Evolutionary conservation across 2,329 filamentous ascomycete genomes (phyloP).

Genomic region (Diaporthe australafricana): DNA sequence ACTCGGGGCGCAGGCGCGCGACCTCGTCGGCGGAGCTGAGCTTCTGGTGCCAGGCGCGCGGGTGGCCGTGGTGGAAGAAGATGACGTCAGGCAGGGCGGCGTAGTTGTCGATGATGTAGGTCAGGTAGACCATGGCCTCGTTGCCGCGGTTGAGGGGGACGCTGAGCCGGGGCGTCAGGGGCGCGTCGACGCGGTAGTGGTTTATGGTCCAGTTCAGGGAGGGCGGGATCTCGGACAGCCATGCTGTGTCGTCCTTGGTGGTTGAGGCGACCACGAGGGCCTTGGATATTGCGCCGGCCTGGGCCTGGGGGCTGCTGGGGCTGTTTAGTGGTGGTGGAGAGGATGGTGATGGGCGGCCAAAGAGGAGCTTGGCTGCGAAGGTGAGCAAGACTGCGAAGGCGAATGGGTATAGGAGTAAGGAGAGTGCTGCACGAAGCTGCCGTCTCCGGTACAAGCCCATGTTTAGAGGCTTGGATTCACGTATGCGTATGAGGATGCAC

Average conservation of each 20-base stretch:
- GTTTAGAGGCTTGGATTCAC: background rate
- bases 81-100: slow-evolving; percentile 67
- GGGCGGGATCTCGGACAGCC: slow-evolving; percentile 35
- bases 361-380: slow-evolving; percentile 33
- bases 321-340: background rate
- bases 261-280: slow-evolving; percentile 40
- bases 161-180: slow-evolving; percentile 37
- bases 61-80: slow-evolving; percentile 70
- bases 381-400: slow-evolving; percentile 37
- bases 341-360: background rate
- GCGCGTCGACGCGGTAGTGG: slow-evolving; percentile 42
- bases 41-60: slow-evolving; percentile 68
- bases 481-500: background rate
- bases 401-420: slow-evolving; percentile 38
- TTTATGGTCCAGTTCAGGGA: slow-evolving; percentile 39
- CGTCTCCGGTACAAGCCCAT: slow-evolving; percentile 36
- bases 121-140: slow-evolving; percentile 72
- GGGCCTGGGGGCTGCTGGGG: background rate
- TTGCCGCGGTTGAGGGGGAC: slow-evolving; percentile 55
- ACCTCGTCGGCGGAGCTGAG: slow-evolving; percentile 62
- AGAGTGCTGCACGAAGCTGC: slow-evolving; percentile 37
- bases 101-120: slow-evolving; percentile 72
- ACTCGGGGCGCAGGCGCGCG: slow-evolving; percentile 60
- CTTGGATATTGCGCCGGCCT: slow-evolving; percentile 28
- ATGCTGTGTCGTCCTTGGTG: slow-evolving; percentile 33